phyloP scores from a whole-genome alignment of 129 eudicot genomes.

The Deinandra increscens region DNA sequence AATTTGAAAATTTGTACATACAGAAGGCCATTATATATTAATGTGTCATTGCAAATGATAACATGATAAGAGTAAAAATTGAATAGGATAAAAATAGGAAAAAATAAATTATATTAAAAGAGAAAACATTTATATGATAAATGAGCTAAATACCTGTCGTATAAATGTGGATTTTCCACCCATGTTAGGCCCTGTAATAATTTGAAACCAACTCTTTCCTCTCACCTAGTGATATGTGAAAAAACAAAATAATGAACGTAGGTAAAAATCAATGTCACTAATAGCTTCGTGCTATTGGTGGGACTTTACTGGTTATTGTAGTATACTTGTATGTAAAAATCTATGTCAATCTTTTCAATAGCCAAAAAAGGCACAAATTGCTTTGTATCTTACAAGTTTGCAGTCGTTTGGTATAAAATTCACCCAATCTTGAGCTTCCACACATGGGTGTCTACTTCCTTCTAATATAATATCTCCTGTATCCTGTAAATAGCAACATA shows the following conservation, averaged over 20 bases:
- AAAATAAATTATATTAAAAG: too few relatives aligned
- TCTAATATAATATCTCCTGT: constrained; percentile 88
- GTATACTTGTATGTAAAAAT: background rate
- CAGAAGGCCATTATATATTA: background rate
- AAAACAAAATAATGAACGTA: too few relatives aligned
- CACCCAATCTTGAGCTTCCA: constrained; percentile 99
- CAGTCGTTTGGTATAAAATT: constrained; percentile 95
- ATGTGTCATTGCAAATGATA: background rate
- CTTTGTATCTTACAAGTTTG: constrained; percentile 71
- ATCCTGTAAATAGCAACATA: constrained; percentile 54
- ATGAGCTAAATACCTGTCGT: constrained; percentile 59
- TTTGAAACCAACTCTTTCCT: constrained; percentile 91
- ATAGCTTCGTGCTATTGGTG: too few relatives aligned
- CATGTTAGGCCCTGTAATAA: constrained; percentile 99
- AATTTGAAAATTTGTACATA: background rate
- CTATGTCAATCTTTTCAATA: background rate
- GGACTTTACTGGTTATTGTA: too few relatives aligned
- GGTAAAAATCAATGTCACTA: too few relatives aligned
- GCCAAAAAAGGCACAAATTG: constrained; percentile 9
- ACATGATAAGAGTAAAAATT: background rate
- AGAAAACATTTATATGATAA: background rate
- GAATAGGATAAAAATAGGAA: background rate
- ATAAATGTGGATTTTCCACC: constrained; percentile 97
- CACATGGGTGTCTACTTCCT: constrained; percentile 98
- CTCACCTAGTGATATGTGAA: constrained; percentile 52